These are phyloP conservation scores for Camelina hispida DNA, from an alignment of 345 rosid species.

Conservation along the genomic window DNA sequence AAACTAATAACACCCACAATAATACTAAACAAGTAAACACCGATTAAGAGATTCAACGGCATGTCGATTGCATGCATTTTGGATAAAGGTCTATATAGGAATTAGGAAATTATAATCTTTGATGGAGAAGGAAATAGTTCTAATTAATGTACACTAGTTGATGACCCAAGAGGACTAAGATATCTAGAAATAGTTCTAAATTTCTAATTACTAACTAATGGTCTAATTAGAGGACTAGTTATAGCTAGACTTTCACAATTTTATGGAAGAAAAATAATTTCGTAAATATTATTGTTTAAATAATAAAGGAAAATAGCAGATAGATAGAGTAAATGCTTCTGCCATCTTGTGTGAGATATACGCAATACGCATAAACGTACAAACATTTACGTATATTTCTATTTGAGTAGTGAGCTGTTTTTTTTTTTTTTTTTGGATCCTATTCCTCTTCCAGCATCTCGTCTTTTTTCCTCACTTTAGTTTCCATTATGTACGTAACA, in stretches of 20 bases:
- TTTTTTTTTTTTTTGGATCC: not conserved
- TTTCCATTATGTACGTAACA: slow-evolving; percentile 23
- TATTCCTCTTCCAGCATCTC: slow-evolving; percentile 33
- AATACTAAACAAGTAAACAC: too few species aligned
- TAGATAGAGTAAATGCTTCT: slow-evolving; percentile 16
- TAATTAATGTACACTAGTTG: not conserved
- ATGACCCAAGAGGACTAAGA: slow-evolving; percentile 1
- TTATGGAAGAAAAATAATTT: not conserved
- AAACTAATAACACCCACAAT: too few species aligned
- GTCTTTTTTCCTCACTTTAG: not conserved
- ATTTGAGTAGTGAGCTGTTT: not conserved
- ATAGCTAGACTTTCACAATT: not conserved
- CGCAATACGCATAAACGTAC: not conserved
- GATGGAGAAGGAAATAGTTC: not conserved
- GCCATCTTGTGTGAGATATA: slow-evolving; percentile 9
- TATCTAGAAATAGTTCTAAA: not conserved
- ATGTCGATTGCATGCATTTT: too few species aligned
- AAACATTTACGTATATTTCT: not conserved
- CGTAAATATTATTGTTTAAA: not conserved
- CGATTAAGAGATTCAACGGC: too few species aligned
- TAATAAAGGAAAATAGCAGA: not conserved
- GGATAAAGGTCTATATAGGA: too few species aligned
- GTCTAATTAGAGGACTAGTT: not conserved
- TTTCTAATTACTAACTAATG: not conserved
- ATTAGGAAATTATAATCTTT: not conserved